phyloP scores from a whole-genome alignment of 805 yeast genomes.

The Komagataella pastoris region DNA sequence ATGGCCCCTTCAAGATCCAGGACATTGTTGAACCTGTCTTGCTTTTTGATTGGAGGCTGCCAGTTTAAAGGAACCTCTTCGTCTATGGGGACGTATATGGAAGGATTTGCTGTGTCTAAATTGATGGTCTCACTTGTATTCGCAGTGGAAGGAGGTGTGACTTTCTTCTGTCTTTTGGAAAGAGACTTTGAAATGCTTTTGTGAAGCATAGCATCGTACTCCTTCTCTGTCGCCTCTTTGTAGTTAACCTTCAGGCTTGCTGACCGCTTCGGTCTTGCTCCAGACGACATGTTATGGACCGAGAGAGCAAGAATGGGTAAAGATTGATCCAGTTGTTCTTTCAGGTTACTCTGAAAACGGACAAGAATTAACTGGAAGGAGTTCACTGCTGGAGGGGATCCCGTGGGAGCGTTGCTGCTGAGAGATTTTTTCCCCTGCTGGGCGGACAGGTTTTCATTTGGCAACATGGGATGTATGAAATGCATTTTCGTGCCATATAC shows the following conservation, averaged over 20 bases:
- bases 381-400: background rate
- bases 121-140: background rate
- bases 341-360: background rate
- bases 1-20: conserved; percentile 28
- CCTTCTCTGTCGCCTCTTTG: conserved; percentile 16
- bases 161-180: conserved; percentile 1
- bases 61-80: conserved; percentile 30
- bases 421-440: background rate
- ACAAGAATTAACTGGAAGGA: background rate
- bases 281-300: conserved; percentile 1
- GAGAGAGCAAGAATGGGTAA: background rate
- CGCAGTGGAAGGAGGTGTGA: background rate
- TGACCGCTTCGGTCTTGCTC: conserved; percentile 16
- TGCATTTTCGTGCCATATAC: background rate
- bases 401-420: background rate
- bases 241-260: conserved; percentile 19
- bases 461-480: background rate
- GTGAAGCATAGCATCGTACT: conserved; percentile 1
- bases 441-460: background rate
- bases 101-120: background rate
- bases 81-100: conserved; percentile 7
- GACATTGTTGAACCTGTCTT: conserved; percentile 27
- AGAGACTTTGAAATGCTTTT: background rate
- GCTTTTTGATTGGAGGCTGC: conserved; percentile 28
- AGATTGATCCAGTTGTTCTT: background rate